These are phyloP conservation scores for Flammula alnicola DNA, from an alignment of 1,284 basidiomycete species.

Conservation along the genomic window DNA sequence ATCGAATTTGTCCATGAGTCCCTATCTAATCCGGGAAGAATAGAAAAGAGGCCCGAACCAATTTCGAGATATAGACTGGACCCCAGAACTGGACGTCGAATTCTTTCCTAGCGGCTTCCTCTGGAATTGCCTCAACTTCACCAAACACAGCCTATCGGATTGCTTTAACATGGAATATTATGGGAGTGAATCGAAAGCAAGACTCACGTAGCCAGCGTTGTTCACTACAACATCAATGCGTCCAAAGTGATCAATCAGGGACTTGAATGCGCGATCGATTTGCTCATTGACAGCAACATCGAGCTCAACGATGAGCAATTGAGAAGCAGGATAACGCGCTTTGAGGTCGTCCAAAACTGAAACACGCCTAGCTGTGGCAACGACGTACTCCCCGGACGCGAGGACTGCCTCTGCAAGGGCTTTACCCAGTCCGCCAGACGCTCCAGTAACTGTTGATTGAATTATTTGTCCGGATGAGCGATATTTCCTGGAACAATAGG, in stretches of 20 bases:
- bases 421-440: conserved; percentile 40
- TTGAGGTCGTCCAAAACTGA: conserved; percentile 34
- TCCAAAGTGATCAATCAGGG: conserved; percentile 36
- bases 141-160: conserved; percentile 16
- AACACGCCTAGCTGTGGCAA: conserved; percentile 40
- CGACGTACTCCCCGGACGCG: conserved; percentile 34
- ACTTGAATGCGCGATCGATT: conserved; percentile 36
- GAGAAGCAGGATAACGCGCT: conserved; percentile 27
- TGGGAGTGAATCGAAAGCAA: background rate
- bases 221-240: conserved; percentile 45
- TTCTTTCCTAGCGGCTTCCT: conserved; percentile 16
- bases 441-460: conserved; percentile 35
- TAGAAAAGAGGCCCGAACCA: conserved; percentile 1
- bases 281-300: conserved; percentile 38
- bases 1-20: background rate
- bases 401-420: conserved; percentile 36
- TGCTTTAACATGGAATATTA: background rate
- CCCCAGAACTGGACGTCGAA: conserved; percentile 22
- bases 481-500: background rate
- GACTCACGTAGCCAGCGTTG: conserved; percentile 32
- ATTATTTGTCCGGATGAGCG: background rate
- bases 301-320: conserved; percentile 41
- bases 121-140: conserved; percentile 19
- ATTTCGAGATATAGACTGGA: conserved; percentile 19
- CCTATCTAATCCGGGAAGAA: background rate